Percentiles rank a stretch among this genome's conserved stretches.
These are phyloP conservation scores for Tritrichomonas musculus DNA, from an alignment of 208 protist species.

Conservation along the genomic window DNA sequence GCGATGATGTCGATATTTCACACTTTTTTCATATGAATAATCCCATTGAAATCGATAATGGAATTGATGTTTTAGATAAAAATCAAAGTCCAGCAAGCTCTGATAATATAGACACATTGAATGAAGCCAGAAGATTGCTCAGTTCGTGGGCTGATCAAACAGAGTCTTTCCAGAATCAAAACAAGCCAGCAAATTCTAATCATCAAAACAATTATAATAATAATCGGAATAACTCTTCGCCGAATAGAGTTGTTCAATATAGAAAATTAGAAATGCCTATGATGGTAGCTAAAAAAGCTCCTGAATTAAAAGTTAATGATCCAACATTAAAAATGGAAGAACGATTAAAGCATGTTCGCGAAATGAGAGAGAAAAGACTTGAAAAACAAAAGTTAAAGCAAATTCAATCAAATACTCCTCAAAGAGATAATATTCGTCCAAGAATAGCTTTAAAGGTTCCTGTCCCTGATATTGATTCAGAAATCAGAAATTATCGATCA, in stretches of 20 bases:
- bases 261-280: conserved; percentile 1
- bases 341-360: neutral
- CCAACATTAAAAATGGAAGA: neutral
- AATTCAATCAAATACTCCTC: neutral
- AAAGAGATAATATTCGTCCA: neutral
- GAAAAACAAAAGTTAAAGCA: neutral
- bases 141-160: neutral
- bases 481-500: neutral
- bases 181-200: neutral
- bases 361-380: conserved; percentile 13
- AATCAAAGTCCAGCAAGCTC: neutral
- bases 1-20: no score
- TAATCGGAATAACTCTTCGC: neutral
- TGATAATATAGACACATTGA: neutral
- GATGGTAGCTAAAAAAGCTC: neutral
- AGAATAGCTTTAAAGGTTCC: neutral
- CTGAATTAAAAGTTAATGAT: neutral
- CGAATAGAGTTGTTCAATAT: neutral
- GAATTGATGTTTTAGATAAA: no score
- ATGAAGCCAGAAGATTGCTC: neutral
- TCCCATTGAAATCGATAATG: no score
- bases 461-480: neutral
- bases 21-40: no score
- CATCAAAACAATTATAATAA: neutral
- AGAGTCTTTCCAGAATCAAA: neutral